phyloP scores from a whole-genome alignment of 441 rosid species.

The Syzygium syzygioides region DNA sequence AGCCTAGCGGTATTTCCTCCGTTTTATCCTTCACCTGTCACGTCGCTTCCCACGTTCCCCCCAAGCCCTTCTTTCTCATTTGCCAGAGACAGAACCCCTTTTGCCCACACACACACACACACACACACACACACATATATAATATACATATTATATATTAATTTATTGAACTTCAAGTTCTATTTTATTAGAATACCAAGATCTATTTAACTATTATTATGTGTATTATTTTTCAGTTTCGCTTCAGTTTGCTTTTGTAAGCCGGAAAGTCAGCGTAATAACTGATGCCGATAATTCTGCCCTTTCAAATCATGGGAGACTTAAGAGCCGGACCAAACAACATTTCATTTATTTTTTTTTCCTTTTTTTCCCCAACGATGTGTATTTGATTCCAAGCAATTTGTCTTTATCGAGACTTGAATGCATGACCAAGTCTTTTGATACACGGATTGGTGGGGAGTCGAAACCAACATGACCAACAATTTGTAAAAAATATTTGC shows the following conservation, averaged over 20 bases:
- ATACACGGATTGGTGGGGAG: neutral
- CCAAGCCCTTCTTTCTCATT: neutral
- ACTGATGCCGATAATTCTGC: neutral
- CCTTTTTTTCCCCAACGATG: neutral
- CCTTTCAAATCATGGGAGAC: too few species aligned
- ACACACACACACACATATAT: too few species aligned
- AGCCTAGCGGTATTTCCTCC: neutral
- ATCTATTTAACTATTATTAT: too few species aligned
- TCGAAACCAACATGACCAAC: neutral
- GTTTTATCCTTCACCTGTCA: neutral
- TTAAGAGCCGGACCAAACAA: too few species aligned
- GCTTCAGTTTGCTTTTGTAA: neutral
- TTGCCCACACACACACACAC: neutral
- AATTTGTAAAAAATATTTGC: neutral
- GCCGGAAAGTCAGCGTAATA: neutral
- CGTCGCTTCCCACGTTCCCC: neutral
- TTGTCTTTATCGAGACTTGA: neutral
- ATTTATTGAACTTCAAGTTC: neutral
- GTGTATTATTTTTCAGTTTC: neutral
- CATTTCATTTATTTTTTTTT: neutral
- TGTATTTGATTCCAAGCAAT: neutral
- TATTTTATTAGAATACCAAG: neutral
- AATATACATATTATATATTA: neutral
- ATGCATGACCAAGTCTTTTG: neutral
- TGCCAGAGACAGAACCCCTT: neutral